A percentile compares a stretch with the other conserved stretches of the same genome.
Evolutionary conservation across 805 yeast species (phyloP).

Genomic region (Kregervanrija pseudodelftensis): DNA sequence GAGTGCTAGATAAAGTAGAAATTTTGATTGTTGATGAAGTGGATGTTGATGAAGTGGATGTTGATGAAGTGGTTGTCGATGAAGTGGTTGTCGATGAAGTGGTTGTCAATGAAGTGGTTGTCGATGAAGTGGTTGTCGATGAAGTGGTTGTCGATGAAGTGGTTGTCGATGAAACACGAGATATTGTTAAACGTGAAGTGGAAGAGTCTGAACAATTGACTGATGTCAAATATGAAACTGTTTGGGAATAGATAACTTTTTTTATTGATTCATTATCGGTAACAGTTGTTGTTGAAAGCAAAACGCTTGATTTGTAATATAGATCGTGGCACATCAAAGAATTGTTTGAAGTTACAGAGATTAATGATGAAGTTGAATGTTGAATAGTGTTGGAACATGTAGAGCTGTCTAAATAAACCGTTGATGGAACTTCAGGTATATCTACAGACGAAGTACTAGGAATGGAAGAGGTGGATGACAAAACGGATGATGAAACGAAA

Average conservation of each 20-base stretch:
- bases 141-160: conserved; percentile 2
- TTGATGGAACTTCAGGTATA: not conserved
- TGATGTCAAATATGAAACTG: not conserved
- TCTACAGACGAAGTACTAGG: not conserved
- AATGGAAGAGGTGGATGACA: not conserved
- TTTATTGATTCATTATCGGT: not conserved
- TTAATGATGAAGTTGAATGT: conserved; percentile 4
- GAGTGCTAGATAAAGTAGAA: not conserved
- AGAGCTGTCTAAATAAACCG: conserved; percentile 1
- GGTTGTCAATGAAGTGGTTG: not conserved
- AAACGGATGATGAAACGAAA: conserved; percentile 3
- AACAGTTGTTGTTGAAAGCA: conserved; percentile 3
- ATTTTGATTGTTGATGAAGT: conserved; percentile 2
- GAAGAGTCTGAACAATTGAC: conserved; percentile 3
- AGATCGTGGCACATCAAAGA: conserved; percentile 4
- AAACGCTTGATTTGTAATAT: conserved; percentile 4
- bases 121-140: conserved; percentile 3
- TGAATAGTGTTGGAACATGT: not conserved
- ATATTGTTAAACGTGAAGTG: conserved; percentile 1
- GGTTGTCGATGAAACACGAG: conserved; percentile 2
- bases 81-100: conserved; percentile 3
- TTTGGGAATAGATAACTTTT: not conserved
- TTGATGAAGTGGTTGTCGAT: conserved; percentile 1
- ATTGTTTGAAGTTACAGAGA: conserved; percentile 6
- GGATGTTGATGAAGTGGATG: conserved; percentile 3